A percentile compares a stretch with the other conserved stretches of the same genome.
Evolutionary conservation across 2,329 filamentous ascomycete genomes (phyloP).

Genomic region (Aspergillus niger): DNA sequence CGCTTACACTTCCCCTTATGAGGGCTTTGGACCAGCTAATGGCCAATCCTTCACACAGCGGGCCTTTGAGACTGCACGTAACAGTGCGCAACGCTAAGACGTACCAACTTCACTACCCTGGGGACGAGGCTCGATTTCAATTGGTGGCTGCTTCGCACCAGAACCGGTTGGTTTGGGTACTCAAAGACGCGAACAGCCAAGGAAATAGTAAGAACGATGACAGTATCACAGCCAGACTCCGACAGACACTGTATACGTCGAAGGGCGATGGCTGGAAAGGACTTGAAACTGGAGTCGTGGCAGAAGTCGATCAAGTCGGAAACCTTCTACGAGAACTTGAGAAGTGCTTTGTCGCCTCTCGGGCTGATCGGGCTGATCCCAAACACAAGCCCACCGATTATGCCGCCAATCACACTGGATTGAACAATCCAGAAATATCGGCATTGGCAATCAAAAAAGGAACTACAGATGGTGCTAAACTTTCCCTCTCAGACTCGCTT

Average conservation of each 20-base stretch:
- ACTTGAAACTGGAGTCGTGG: constrained; percentile 41
- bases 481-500: neutral
- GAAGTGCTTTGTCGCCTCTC: constrained; percentile 27
- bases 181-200: constrained; percentile 32
- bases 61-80: constrained; percentile 33
- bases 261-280: constrained; percentile 45
- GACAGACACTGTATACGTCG: constrained; percentile 37
- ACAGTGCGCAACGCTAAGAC: constrained; percentile 39
- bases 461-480: neutral
- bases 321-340: constrained; percentile 37
- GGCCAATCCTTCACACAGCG: constrained; percentile 25
- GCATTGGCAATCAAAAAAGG: neutral
- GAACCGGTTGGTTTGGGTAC: constrained; percentile 36
- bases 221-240: constrained; percentile 28
- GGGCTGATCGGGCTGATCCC: constrained; percentile 4
- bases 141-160: constrained; percentile 32
- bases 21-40: constrained; percentile 39
- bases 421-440: neutral
- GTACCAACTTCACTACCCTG: constrained; percentile 41
- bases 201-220: constrained; percentile 20
- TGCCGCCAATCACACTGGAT: neutral
- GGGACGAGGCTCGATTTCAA: constrained; percentile 35
- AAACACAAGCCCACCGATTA: neutral
- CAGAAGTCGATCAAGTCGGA: constrained; percentile 34
- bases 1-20: constrained; percentile 42